Base-by-base conservation (phyloP, 768 basidiomycete genomes). In the Tricholoma hemisulphureum region DNA sequence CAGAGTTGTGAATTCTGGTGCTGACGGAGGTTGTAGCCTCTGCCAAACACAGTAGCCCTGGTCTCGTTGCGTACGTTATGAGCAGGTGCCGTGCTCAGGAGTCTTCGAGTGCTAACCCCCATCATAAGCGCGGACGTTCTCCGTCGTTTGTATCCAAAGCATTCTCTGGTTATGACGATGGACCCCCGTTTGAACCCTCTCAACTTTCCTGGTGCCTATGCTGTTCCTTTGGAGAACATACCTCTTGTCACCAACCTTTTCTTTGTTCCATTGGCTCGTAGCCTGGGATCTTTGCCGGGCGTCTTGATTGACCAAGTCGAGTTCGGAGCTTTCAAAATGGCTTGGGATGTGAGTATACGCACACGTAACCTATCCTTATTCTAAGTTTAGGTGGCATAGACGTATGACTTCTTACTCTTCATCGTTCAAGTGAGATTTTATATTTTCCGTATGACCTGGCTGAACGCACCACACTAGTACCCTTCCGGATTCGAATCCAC, bases 391-490 rank as follows among this genome's bases (percentile, higher is more conserved):
- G 18, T 52, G 16, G 24, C 53, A 31, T 63, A 87, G 86, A 71
- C 76, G 63, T 77, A 76, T 53, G 81, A 86, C 37, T 90, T 83
- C 60, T 63, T 85, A 29, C 68, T 87, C 32, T 83, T 84, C 65
- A 64, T 75, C 16, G 65, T 82, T 23, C 73, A 75, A 63, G 88
- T 87, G 67, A 48, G 78, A 55, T 18, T 29, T 21, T 32, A 24
- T 24, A 58, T 56, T 14, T 35, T 56, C 54, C 24, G 49, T 46
- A 55, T 39, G 26, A 52, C 14, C 24, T 46, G 29, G 54, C 31
- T 48, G 23, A 46, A 48, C 7, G 1, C 32, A 18, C 34, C 46
- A 20, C 14, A 21, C 20, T 46, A 79, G 75, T 75, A 69, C 60
- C 72, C 75, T 29, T 20, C 39, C 1, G 73, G 70, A 1, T 72